Evolutionary conservation across 768 basidiomycete genomes (phyloP).

Genomic region (Boletus rubescentipes): DNA sequence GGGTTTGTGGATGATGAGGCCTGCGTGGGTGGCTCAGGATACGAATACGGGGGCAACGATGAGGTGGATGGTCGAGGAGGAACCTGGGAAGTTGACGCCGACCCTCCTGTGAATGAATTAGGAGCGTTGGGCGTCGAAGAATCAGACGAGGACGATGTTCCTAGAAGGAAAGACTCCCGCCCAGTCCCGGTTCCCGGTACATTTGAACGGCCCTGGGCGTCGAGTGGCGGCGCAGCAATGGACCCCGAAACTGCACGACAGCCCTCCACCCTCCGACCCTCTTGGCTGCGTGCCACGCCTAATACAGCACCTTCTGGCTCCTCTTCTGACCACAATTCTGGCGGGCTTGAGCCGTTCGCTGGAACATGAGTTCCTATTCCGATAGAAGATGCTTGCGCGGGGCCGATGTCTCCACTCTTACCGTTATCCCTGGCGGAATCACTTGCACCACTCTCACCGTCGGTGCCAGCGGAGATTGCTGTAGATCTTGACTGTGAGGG

Average conservation of each 20-base stretch:
- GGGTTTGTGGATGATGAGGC: slow-evolving; percentile 5
- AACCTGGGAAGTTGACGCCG: background rate
- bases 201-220: slow-evolving; percentile 26
- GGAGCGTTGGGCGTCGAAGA: slow-evolving; percentile 7
- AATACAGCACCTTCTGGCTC: slow-evolving; percentile 7
- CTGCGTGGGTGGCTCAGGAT: background rate
- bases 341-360: background rate
- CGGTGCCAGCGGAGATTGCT: slow-evolving; percentile 1
- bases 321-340: slow-evolving; percentile 4
- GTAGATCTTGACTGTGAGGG: slow-evolving; percentile 12
- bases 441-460: background rate
- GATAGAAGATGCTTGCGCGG: background rate
- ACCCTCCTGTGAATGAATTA: slow-evolving; percentile 4
- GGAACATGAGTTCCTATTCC: slow-evolving; percentile 1
- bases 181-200: slow-evolving; percentile 4
- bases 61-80: slow-evolving; percentile 4
- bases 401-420: background rate
- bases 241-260: slow-evolving; percentile 18
- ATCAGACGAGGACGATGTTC: slow-evolving; percentile 10
- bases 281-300: slow-evolving; percentile 23
- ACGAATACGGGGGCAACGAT: background rate
- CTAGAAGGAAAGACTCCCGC: slow-evolving; percentile 14
- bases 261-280: slow-evolving; percentile 19
- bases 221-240: slow-evolving; percentile 24
- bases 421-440: slow-evolving; percentile 3